These are phyloP conservation scores for Clavariopsis aquatica DNA, from an alignment of 495 filamentous ascomycete species.

Conservation along the genomic window DNA sequence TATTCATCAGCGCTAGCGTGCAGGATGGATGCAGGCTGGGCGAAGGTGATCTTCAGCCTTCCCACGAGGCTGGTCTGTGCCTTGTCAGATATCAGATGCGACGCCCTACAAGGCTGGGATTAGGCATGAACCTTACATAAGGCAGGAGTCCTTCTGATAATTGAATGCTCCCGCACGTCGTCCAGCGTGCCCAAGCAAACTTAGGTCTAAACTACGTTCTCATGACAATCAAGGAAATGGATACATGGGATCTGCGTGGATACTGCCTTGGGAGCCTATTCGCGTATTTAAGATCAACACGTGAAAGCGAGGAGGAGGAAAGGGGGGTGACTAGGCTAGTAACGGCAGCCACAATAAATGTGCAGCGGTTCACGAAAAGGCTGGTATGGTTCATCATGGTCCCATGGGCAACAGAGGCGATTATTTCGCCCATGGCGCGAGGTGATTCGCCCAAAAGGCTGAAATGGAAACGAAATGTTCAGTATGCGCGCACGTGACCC, in stretches of 20 bases:
- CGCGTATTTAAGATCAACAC: too few species aligned
- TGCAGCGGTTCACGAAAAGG: neutral
- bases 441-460: neutral
- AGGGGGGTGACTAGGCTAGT: neutral
- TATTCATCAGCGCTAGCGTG: neutral
- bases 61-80: constrained; percentile 17
- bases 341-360: neutral
- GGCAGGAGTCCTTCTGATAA: neutral
- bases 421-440: neutral
- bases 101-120: neutral
- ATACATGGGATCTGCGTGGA: neutral
- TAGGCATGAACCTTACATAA: neutral
- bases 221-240: too few species aligned
- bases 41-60: constrained; percentile 1
- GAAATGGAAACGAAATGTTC: neutral
- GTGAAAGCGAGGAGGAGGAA: too few species aligned
- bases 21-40: neutral
- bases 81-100: constrained; percentile 1
- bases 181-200: too few species aligned
- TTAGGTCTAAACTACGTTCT: too few species aligned
- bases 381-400: neutral
- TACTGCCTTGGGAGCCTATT: neutral
- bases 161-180: neutral
- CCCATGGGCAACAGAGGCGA: neutral
- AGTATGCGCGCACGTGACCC: neutral